phyloP scores from a whole-genome alignment of 2,329 filamentous ascomycete genomes.

The Fusarium haematococcum region DNA sequence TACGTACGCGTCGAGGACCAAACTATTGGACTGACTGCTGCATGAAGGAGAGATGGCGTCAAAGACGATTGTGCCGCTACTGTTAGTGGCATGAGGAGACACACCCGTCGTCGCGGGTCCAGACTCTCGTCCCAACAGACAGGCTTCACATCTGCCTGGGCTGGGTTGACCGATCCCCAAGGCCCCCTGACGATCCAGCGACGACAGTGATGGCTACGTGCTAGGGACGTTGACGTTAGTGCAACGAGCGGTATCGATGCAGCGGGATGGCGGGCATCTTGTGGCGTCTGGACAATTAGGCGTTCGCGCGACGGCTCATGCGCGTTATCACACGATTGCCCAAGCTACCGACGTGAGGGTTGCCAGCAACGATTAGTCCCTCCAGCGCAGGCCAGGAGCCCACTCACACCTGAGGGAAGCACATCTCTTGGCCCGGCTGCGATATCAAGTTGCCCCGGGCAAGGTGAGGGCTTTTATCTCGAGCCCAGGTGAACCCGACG shows the following conservation, averaged over 20 bases:
- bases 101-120: constrained; percentile 32
- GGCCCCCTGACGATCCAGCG: constrained; percentile 34
- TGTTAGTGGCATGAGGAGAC: constrained; percentile 33
- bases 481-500: constrained; percentile 19
- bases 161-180: neutral
- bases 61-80: constrained; percentile 22
- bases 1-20: neutral
- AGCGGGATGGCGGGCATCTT: constrained; percentile 18
- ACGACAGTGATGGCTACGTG: constrained; percentile 15
- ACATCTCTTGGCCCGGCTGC: constrained; percentile 21
- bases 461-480: constrained; percentile 26
- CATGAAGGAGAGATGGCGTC: constrained; percentile 30
- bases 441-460: constrained; percentile 21
- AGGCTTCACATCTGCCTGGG: neutral
- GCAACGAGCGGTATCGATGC: neutral
- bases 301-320: constrained; percentile 16
- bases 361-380: constrained; percentile 15
- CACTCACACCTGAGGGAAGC: constrained; percentile 31
- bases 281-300: constrained; percentile 16
- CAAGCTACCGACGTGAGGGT: constrained; percentile 28
- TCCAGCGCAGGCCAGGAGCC: constrained; percentile 14
- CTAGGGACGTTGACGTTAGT: constrained; percentile 22
- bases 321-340: constrained; percentile 28
- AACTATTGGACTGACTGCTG: constrained; percentile 30
- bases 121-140: constrained; percentile 19